Conservation (phyloP, 1,284 basidiomycete species). For the Polyporus tsugae region DNA sequence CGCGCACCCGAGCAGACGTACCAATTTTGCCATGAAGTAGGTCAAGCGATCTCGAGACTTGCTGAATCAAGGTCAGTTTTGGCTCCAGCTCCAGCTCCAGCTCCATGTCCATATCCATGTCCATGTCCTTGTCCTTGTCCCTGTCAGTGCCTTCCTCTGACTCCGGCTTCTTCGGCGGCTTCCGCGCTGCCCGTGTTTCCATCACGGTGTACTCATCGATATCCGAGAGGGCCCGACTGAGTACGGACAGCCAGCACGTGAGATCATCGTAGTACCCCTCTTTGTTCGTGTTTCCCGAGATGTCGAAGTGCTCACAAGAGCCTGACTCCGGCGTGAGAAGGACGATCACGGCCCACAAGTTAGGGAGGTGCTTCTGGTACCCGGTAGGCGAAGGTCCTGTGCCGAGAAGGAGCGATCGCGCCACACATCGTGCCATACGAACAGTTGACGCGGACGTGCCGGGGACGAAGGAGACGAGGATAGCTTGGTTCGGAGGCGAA, state of each 20-base stretch:
- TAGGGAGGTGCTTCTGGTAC: constrained; percentile 32
- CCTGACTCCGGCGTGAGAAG: constrained; percentile 46
- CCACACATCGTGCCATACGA: constrained; percentile 65
- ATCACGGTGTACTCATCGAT: constrained; percentile 61
- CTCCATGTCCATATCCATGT: constrained; percentile 24
- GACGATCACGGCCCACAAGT: constrained; percentile 36
- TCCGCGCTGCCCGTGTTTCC: constrained; percentile 45
- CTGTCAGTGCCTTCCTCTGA: constrained; percentile 9
- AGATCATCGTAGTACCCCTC: constrained; percentile 72
- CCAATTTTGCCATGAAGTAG: constrained; percentile 68
- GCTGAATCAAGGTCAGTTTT: constrained; percentile 51
- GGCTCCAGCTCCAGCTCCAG: constrained; percentile 38
- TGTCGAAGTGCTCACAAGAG: constrained; percentile 50
- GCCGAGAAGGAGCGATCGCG: constrained; percentile 45
- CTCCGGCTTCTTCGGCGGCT: constrained; percentile 27
- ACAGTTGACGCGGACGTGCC: constrained; percentile 56
- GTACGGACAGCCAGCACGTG: constrained; percentile 58
- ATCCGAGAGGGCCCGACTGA: constrained; percentile 63
- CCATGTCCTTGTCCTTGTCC: constrained; percentile 28
- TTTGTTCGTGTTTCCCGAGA: constrained; percentile 47
- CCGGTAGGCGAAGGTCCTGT: constrained; percentile 13
- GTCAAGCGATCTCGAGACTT: constrained; percentile 56
- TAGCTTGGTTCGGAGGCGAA: constrained; percentile 50
- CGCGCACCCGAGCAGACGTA: constrained; percentile 42
- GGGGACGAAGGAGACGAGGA: constrained; percentile 59